A percentile compares a stretch with the other conserved stretches of the same genome.
Evolutionary conservation across 2,329 filamentous ascomycete species (phyloP).

Genomic region (Apiospora malaysiana): DNA sequence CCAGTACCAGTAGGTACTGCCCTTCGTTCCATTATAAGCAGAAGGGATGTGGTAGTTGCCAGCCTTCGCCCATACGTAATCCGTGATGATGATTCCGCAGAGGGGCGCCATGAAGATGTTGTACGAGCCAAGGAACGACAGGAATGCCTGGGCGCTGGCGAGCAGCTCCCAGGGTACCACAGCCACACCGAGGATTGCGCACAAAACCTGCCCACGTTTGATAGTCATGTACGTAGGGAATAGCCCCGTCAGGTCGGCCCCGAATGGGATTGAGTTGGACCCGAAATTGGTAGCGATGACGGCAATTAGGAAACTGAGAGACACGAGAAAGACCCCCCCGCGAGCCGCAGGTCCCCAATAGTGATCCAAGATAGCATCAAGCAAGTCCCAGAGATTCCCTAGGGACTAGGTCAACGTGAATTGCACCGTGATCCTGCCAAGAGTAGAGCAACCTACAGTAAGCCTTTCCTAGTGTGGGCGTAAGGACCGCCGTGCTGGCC

Average conservation of each 20-base stretch:
- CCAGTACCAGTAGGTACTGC: constrained; percentile 37
- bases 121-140: constrained; percentile 48
- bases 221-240: constrained; percentile 50
- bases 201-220: constrained; percentile 47
- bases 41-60: constrained; percentile 47
- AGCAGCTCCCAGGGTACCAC: constrained; percentile 51
- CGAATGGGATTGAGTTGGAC: constrained; percentile 48
- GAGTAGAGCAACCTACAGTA: constrained; percentile 34
- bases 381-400: constrained; percentile 36
- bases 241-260: constrained; percentile 47
- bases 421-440: not conserved
- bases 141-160: constrained; percentile 44
- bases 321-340: constrained; percentile 42
- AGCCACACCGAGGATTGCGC: constrained; percentile 42
- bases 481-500: constrained; percentile 40
- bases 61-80: constrained; percentile 41
- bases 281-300: constrained; percentile 50
- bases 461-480: constrained; percentile 42
- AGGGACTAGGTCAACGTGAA: not conserved
- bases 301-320: constrained; percentile 38
- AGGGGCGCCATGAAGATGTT: constrained; percentile 48
- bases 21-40: constrained; percentile 35
- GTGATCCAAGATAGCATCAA: constrained; percentile 44
- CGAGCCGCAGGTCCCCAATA: constrained; percentile 45
- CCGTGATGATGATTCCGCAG: constrained; percentile 38